Base-by-base conservation (phyloP, 306 rosid species). In the Calophaca sinica region DNA sequence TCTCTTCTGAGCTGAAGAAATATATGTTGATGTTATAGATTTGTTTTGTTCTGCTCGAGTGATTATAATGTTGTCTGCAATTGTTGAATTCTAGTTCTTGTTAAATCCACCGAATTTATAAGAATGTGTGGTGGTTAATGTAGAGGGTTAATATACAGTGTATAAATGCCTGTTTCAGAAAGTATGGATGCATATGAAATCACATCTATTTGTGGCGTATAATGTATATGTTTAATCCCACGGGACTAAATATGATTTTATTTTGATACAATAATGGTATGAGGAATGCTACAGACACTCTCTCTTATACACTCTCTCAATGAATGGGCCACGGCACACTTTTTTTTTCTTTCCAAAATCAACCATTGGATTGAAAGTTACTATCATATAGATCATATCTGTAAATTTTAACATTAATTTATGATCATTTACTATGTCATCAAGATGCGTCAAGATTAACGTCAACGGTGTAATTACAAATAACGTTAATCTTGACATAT, bases 1-100 rank as follows among this genome's bases (percentile, higher is more conserved):
- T 57, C 69, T 68, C 54, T 28, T 77, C 45, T 59, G 45, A 76
- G 73, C 74, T 38, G 46, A 53, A 72, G 9, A 32, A 78, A 57
- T 75, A 60, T 81, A 12, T 55, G 53, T 71, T 60, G 42, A 62
- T 70, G 12, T 33, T 44, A 46, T 51, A 57, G 41, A 42, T 51
- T 81, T 13, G 10, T 80, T 78, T 69, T 66, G 46, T 64, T 9
- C 62, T 51, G 66, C 49, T 41, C 15, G 9, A 36, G 49, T 57
- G 15, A 14, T 46, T 76, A 4, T 61, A 46, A 35, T 39, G 42
- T 62, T 72, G 48, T 31, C 38, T 45, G 72, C 68, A 31, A 9
- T 66, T 62, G 9, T 38, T 44, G 52, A 64, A 33, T 62, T 45
- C 31, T 52, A 39, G 54, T 9, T 60, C 65, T 29, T 48, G 50